These are phyloP conservation scores for Capronia epimyces DNA, from an alignment of 2,329 filamentous ascomycete species.

Conservation along the genomic window DNA sequence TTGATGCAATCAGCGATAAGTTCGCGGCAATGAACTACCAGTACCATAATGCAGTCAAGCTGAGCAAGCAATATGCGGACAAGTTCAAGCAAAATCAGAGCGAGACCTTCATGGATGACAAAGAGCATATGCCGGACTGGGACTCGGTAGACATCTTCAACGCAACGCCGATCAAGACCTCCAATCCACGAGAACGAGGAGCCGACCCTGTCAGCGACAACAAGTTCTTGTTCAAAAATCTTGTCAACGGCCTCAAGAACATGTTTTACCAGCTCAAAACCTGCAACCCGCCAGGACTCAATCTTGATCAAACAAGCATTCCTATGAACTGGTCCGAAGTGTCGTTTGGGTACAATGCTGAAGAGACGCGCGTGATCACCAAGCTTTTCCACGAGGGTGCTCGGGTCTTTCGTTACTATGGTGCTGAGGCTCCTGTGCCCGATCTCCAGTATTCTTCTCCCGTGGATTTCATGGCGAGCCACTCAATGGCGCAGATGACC, in stretches of 20 bases:
- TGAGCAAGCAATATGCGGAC: conserved; percentile 70
- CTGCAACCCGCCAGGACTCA: conserved; percentile 67
- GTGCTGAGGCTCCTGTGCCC: conserved; percentile 69
- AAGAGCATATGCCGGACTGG: conserved; percentile 79
- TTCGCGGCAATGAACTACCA: conserved; percentile 97
- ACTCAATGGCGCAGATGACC: conserved; percentile 87
- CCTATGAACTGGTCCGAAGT: conserved; percentile 92
- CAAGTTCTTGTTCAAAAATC: conserved; percentile 94
- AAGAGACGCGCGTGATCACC: conserved; percentile 93
- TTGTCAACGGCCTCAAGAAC: conserved; percentile 92
- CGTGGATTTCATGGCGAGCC: conserved; percentile 87
- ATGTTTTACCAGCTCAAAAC: conserved; percentile 91
- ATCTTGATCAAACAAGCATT: conserved; percentile 70
- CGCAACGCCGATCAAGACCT: conserved; percentile 92
- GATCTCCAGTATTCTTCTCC: conserved; percentile 73
- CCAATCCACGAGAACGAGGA: conserved; percentile 80
- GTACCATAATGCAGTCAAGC: conserved; percentile 89
- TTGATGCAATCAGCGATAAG: conserved; percentile 97
- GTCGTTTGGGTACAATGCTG: conserved; percentile 91
- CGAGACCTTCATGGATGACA: conserved; percentile 80
- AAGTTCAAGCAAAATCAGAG: conserved; percentile 58
- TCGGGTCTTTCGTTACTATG: conserved; percentile 94
- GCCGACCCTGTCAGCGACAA: conserved; percentile 92
- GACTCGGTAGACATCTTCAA: conserved; percentile 97
- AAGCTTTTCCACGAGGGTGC: conserved; percentile 97